Conservation (phyloP, 441 rosid species). For the Mallotus repandus region DNA sequence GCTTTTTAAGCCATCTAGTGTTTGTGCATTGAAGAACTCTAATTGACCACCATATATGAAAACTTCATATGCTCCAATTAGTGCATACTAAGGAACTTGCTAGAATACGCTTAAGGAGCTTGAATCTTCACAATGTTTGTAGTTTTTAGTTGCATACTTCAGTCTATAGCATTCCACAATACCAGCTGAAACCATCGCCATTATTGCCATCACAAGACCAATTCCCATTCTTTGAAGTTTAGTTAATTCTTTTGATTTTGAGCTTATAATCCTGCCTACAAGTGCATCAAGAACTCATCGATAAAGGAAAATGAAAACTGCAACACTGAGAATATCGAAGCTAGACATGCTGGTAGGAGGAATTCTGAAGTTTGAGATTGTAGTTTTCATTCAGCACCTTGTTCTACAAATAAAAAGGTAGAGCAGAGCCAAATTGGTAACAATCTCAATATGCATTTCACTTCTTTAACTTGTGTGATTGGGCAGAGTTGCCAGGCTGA, state of each 20-base stretch:
- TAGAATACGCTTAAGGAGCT: constrained; percentile 91
- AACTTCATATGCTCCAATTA: constrained; percentile 96
- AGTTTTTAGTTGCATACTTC: no score
- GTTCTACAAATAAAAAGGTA: constrained; percentile 93
- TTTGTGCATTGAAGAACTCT: constrained; percentile 93
- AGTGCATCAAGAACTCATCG: constrained; percentile 82
- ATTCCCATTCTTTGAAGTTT: constrained; percentile 97
- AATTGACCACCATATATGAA: constrained; percentile 98
- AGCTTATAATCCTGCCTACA: constrained; percentile 45
- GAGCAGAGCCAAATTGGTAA: constrained; percentile 98
- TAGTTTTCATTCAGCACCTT: constrained; percentile 96
- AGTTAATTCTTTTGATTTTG: constrained; percentile 58
- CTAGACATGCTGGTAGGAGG: constrained; percentile 97
- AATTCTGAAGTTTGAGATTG: constrained; percentile 54
- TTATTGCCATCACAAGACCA: constrained; percentile 83
- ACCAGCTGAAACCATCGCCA: constrained; percentile 94
- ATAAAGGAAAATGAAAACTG: constrained; percentile 71
- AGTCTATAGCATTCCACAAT: constrained; percentile 76
- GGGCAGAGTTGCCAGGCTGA: constrained; percentile 77
- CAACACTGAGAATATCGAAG: constrained; percentile 89
- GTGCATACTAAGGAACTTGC: constrained; percentile 93
- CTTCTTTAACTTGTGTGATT: constrained; percentile 95
- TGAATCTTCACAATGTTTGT: no score
- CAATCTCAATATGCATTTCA: constrained; percentile 82
- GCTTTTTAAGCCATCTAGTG: constrained; percentile 98